Conservation (phyloP, 352 stramenopile genomes). For the Hyaloperonospora arabidopsidis region DNA sequence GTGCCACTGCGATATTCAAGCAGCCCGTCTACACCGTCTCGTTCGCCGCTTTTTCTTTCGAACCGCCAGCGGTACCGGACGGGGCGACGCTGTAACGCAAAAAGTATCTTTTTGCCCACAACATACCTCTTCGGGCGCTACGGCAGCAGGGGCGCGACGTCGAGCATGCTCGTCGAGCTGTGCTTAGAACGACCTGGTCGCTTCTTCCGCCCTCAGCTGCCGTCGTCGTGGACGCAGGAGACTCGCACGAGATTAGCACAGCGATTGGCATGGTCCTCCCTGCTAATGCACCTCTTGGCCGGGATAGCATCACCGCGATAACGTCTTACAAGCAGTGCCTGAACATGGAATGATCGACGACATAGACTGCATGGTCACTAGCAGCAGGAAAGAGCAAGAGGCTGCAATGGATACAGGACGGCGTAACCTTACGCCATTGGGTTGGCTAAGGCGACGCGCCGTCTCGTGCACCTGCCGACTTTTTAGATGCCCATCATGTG, state of each 20-base stretch:
- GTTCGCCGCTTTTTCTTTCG: slow-evolving; percentile 33
- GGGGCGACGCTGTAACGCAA: slow-evolving; percentile 11
- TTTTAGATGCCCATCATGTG: neutral
- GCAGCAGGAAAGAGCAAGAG: no score
- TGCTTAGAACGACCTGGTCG: neutral
- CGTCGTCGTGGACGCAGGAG: slow-evolving; percentile 2
- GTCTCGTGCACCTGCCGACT: no score
- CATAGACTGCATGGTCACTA: no score
- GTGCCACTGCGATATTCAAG: slow-evolving; percentile 12
- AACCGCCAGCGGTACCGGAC: slow-evolving; percentile 13
- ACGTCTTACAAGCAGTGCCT: no score
- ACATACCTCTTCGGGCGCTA: slow-evolving; percentile 18
- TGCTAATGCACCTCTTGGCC: slow-evolving; percentile 9
- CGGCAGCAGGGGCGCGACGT: neutral
- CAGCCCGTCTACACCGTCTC: slow-evolving; percentile 16
- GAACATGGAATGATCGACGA: no score
- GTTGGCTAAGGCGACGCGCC: no score
- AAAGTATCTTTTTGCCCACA: slow-evolving; percentile 27
- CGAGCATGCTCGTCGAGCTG: neutral
- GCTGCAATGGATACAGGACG: no score
- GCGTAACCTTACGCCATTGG: no score
- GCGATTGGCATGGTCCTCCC: neutral
- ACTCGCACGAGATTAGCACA: slow-evolving; percentile 3
- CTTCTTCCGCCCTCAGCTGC: slow-evolving; percentile 19
- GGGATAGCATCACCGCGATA: slow-evolving; percentile 2